phyloP scores from a whole-genome alignment of 768 basidiomycete species.

The Kondoa subrosea region DNA sequence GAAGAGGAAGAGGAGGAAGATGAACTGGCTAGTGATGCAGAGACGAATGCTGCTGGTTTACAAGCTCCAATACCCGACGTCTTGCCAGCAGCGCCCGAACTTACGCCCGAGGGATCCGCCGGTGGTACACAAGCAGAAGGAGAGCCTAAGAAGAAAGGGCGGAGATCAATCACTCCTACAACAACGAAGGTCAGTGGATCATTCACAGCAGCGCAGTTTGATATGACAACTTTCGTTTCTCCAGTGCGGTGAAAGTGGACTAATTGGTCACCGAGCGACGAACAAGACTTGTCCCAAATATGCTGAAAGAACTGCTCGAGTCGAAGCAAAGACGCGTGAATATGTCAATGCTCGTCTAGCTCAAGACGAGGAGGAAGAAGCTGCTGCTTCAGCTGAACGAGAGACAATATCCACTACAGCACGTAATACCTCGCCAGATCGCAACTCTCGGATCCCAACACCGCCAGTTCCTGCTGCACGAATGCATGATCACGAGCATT shows the following conservation, averaged over 20 bases:
- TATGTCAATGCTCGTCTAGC: background rate
- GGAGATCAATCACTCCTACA: too few relatives aligned
- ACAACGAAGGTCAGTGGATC: background rate
- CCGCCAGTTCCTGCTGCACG: background rate
- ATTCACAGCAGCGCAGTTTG: background rate
- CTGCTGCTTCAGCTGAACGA: background rate
- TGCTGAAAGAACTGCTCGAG: background rate
- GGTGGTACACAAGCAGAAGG: too few relatives aligned
- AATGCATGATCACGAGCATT: background rate
- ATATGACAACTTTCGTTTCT: background rate
- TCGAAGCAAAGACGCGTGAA: background rate
- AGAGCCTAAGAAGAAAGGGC: too few relatives aligned
- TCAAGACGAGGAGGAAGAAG: background rate
- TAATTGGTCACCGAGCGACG: background rate
- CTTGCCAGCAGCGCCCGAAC: background rate
- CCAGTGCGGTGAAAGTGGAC: background rate
- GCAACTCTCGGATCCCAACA: background rate
- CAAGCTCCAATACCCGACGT: background rate
- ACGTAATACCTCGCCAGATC: background rate
- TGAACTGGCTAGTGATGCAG: conserved; percentile 1
- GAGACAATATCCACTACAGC: too few relatives aligned
- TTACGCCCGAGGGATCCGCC: background rate
- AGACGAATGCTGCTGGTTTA: background rate
- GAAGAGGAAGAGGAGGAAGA: conserved; percentile 1
- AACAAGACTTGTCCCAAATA: background rate